Conservation (phyloP, 306 rosid species). For the Dalbergia oliveri region DNA sequence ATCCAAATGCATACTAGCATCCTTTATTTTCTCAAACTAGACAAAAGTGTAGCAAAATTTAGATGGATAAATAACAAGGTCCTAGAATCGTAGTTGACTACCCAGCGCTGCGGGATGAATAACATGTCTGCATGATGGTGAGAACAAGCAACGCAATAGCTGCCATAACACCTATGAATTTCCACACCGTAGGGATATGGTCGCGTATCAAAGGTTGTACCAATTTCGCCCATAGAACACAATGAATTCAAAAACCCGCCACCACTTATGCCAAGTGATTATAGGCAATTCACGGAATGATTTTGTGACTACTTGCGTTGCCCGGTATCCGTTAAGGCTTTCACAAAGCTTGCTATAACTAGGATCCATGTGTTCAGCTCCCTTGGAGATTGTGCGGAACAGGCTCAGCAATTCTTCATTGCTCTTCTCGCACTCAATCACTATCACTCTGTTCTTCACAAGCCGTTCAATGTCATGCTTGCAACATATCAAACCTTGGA, state of each 20-base stretch:
- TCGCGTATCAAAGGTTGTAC: conserved; percentile 18
- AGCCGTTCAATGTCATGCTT: conserved; percentile 14
- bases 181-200: conserved; percentile 34
- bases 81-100: too few species aligned
- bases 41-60: too few species aligned
- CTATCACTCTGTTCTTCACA: background rate
- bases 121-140: conserved; percentile 27
- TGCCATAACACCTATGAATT: background rate
- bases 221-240: conserved; percentile 2
- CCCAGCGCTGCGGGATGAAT: background rate
- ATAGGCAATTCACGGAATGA: background rate
- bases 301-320: background rate
- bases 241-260: background rate
- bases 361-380: conserved; percentile 3
- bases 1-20: too few species aligned
- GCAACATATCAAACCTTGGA: conserved; percentile 23
- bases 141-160: conserved; percentile 15
- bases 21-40: too few species aligned
- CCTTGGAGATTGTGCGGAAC: background rate
- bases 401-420: background rate
- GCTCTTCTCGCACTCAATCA: background rate
- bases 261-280: background rate
- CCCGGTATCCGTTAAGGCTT: background rate
- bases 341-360: background rate
- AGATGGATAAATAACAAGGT: too few species aligned